phyloP scores from a whole-genome alignment of 306 rosid species.

The Dryas octopetala region DNA sequence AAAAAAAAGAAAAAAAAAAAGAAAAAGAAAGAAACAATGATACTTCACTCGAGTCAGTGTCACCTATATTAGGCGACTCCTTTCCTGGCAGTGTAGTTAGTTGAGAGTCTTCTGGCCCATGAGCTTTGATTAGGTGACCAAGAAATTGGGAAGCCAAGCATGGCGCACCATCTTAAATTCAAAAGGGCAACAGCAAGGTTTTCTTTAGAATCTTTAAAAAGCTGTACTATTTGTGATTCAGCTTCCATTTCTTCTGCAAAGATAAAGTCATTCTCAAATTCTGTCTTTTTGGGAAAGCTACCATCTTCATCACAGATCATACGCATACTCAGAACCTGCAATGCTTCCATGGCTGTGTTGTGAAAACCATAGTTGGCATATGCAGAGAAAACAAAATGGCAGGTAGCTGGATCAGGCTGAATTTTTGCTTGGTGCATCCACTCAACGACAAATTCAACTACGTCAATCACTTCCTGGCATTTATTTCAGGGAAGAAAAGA shows the following conservation, averaged over 20 bases:
- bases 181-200: slow-evolving; percentile 57
- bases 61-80: neutral
- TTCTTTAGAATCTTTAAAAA: slow-evolving; percentile 54
- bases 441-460: slow-evolving; percentile 70
- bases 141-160: slow-evolving; percentile 56
- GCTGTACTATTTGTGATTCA: slow-evolving; percentile 48
- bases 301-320: slow-evolving; percentile 45
- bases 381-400: slow-evolving; percentile 55
- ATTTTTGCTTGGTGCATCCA: slow-evolving; percentile 59
- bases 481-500: slow-evolving; percentile 23
- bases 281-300: slow-evolving; percentile 27
- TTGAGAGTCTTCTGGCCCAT: slow-evolving; percentile 63
- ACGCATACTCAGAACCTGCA: slow-evolving; percentile 34
- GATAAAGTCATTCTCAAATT: slow-evolving; percentile 43
- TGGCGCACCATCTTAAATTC: slow-evolving; percentile 73
- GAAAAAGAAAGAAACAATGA: neutral
- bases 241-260: slow-evolving; percentile 49
- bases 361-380: slow-evolving; percentile 23
- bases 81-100: slow-evolving; percentile 21
- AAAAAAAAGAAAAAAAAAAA: neutral
- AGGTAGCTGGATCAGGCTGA: slow-evolving; percentile 62
- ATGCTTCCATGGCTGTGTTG: slow-evolving; percentile 34
- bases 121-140: slow-evolving; percentile 56
- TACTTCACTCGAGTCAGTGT: neutral
- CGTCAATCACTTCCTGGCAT: slow-evolving; percentile 65